Base-by-base conservation (phyloP, 768 basidiomycete species). In the Lactarius deliciosus region DNA sequence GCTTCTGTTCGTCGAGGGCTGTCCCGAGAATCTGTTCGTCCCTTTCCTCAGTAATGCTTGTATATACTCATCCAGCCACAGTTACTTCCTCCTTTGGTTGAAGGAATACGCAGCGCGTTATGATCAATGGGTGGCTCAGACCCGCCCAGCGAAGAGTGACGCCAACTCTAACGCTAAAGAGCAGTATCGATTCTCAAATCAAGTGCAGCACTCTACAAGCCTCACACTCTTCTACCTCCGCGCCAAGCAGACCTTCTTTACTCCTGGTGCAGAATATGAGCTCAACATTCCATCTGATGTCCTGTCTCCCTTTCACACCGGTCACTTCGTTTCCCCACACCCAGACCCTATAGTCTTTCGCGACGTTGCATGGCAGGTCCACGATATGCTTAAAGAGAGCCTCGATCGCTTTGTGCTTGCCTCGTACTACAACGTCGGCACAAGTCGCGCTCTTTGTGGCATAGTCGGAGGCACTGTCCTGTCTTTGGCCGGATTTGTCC, bases 81-180 rank as follows among this genome's bases (percentile, higher is more conserved):
- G 88, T 22, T 92, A 92, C 72, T 92, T 92, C 73, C 82, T 84
- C n/a, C 84, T 92, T 59, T 92, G 90, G 90, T 79, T 92, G 36
- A 85, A 84, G 68, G 91, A 92, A 70, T 92, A 92, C 71, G 86
- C 83, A 13, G 70, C 74, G 1, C 80, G 80, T 34, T 83, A 84
- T 71, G 74, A 76, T 2, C 74, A 73, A 0, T 83, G 83, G 83
- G 72, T 72, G 40, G 54, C 71, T 22, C 64, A 69, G 54, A 47
- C 69, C 53, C 71, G 71, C 34, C 50, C 64, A 4, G 41, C 32
- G 41, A 70, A 62, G 58, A 56, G 47, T 65, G 60, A 61, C 36
- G 40, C 43, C 64, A 53, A 58, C 41, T 38, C 60, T 36, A 53
- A 58, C 41, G 32, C 60, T 36, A 64, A 68, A 8, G 61, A 61